A percentile compares a stretch with the other conserved stretches of the same genome.
phyloP scores from a whole-genome alignment of 345 rosid species.

The Syzygium oleosum region DNA sequence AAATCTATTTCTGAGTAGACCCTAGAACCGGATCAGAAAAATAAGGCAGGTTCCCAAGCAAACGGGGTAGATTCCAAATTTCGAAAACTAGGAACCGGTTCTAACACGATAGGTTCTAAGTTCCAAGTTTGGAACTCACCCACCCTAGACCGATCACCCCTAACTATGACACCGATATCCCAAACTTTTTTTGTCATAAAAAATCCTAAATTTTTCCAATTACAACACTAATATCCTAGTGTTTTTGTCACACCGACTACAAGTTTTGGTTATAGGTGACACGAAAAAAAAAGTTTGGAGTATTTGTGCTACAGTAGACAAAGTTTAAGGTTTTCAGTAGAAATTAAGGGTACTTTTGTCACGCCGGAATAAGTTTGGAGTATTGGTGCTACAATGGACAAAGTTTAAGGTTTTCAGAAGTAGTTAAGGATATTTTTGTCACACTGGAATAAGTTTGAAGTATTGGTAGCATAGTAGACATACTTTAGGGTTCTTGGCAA shows the following conservation, averaged over 20 bases:
- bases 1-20: background rate
- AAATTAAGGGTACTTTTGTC: background rate
- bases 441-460: background rate
- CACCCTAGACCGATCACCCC: background rate
- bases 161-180: background rate
- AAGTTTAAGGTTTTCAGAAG: background rate
- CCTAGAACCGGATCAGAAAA: background rate
- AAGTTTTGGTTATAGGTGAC: background rate
- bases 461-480: background rate
- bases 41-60: background rate
- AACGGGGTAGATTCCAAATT: background rate
- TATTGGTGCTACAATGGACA: background rate
- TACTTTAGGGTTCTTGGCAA: background rate
- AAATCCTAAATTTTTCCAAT: background rate
- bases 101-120: background rate
- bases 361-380: background rate
- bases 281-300: too few relatives aligned
- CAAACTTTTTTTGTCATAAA: background rate
- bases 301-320: background rate
- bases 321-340: background rate
- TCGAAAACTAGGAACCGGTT: fast-evolving
- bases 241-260: background rate
- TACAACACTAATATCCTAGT: background rate
- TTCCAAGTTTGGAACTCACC: background rate
- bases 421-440: background rate